Evolutionary conservation across 352 stramenopile genomes (phyloP), one percentile per base, ranked within the genome.

Genomic region (Detonula confervacea): DNA sequence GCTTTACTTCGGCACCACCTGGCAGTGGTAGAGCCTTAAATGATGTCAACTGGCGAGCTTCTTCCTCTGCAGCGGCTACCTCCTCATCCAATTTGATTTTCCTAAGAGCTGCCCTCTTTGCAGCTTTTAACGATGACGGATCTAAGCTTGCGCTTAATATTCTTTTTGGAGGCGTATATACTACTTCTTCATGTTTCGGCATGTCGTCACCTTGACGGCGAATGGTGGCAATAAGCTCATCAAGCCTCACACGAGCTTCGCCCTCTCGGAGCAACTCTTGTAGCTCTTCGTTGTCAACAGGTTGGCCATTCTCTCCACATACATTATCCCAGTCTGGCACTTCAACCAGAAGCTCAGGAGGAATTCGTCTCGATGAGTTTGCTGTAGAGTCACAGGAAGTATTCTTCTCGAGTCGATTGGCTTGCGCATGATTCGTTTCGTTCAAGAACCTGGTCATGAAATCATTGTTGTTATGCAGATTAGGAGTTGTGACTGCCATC

Each of bases 11-110:
- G 8, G 49, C 71, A 18, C 71, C 66, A 27, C 70, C 47, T 9
- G 75, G 75, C 14, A 83, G 27, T 16, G 75, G 75, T 8, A 78
- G 33, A 1, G 75, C 75, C 30, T 72, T 76, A n/a, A 83, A 83
- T 16, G 63, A 67, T 20, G 39, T 55, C 25, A 76, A 24, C 22
- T 37, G 29, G 8, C 52, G n/a, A 33, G 51, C 29, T 44, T 59
- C 35, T 33, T 63, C 25, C 51, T 62, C 75, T 22, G 46, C 55
- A 12, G 65, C 64, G 6, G 65, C 56, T n/a, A 55, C 9, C 59
- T 11, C 65, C 27, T 81, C 54, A 18, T 73, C 68, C n/a, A 22
- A 18, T 56, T 83, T 78, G 1, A 39, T 37, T 46, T 83, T 63
- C 51, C 52, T 78, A 0, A 81, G 7, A 9, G 47, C 55, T 12